A percentile compares a stretch with the other conserved stretches of the same genome.
These are phyloP conservation scores for Suillus lakei DNA, from an alignment of 768 basidiomycete genomes.

Conservation along the genomic window DNA sequence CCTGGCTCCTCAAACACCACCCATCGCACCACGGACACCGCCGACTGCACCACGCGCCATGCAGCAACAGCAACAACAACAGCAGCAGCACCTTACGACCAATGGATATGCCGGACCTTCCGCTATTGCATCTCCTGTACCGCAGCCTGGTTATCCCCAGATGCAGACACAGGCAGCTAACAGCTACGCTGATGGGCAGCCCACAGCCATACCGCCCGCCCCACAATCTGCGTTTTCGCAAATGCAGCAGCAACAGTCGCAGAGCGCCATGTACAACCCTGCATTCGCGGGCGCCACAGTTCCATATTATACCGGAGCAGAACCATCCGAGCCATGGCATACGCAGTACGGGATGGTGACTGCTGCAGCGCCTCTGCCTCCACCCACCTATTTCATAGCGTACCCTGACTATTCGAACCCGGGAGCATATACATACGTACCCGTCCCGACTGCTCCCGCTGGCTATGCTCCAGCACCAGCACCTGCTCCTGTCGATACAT, in stretches of 20 bases:
- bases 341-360: background rate
- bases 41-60: constrained; percentile 7
- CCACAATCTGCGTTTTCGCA: background rate
- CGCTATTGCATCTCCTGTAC: constrained; percentile 2
- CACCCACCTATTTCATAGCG: constrained; percentile 3
- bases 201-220: background rate
- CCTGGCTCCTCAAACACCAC: background rate
- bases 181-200: background rate
- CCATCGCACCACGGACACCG: constrained; percentile 4
- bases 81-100: background rate
- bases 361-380: background rate
- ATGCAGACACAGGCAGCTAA: background rate
- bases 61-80: constrained; percentile 1
- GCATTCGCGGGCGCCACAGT: background rate
- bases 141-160: background rate
- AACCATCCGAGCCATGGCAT: background rate
- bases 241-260: constrained; percentile 4
- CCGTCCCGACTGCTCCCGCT: background rate
- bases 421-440: constrained; percentile 5
- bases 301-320: background rate
- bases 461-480: background rate
- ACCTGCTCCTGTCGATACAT: background rate
- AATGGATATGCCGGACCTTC: constrained; percentile 1
- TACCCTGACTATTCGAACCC: constrained; percentile 6
- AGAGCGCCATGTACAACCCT: background rate